A percentile compares a stretch with the other conserved stretches of the same genome.
Conservation (phyloP, 306 rosid species). For the Delonix regia region DNA sequence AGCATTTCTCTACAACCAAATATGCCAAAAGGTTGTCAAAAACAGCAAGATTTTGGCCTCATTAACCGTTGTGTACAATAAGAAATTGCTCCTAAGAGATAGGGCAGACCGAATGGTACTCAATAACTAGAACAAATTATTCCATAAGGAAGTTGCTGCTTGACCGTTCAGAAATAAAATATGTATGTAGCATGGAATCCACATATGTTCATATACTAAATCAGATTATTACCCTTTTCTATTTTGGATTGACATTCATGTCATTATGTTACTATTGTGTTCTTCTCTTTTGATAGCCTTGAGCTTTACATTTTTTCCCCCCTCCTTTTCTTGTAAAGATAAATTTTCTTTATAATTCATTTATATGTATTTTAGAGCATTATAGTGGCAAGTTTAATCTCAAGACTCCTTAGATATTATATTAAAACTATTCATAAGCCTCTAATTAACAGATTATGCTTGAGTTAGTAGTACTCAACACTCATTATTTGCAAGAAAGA, state of each 20-base stretch:
- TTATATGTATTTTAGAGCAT: neutral
- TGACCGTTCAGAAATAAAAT: neutral
- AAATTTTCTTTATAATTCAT: slow-evolving; percentile 16
- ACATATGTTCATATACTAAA: neutral
- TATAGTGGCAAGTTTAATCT: slow-evolving; percentile 7
- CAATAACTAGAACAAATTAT: neutral
- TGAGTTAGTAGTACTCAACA: neutral
- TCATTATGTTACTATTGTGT: neutral
- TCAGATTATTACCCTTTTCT: neutral
- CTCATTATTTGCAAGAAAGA: slow-evolving; percentile 16
- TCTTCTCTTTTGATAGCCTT: slow-evolving; percentile 13
- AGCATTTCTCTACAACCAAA: neutral
- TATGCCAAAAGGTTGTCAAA: neutral
- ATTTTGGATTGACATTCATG: neutral
- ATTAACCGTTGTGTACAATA: neutral
- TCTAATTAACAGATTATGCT: neutral
- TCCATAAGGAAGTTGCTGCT: neutral
- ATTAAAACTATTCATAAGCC: neutral
- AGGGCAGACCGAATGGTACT: neutral
- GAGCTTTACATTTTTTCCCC: slow-evolving; percentile 3
- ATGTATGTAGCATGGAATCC: neutral
- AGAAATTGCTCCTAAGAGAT: neutral
- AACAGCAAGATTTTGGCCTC: neutral
- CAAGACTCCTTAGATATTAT: neutral
- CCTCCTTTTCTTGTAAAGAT: slow-evolving; percentile 10